A percentile compares a stretch with the other conserved stretches of the same genome.
These are phyloP conservation scores for Cyphellophora attinorum DNA, from an alignment of 2,329 filamentous ascomycete genomes.

Conservation along the genomic window DNA sequence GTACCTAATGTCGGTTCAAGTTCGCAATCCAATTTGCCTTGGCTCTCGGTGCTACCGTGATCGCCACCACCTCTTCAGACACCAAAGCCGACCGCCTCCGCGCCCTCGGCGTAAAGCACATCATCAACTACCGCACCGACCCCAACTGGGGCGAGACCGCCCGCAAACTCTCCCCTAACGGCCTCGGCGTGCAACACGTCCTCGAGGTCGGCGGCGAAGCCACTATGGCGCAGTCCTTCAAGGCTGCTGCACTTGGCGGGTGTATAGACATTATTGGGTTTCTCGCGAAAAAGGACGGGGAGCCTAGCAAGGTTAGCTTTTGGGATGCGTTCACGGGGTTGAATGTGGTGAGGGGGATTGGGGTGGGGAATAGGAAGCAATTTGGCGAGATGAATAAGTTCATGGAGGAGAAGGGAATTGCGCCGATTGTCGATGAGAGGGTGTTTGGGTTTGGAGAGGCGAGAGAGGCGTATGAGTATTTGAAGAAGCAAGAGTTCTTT, in stretches of 20 bases:
- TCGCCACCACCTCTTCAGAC: slow-evolving; percentile 50
- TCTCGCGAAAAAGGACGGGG: slow-evolving; percentile 29
- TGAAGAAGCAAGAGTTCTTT: slow-evolving; percentile 44
- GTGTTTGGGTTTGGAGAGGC: slow-evolving; percentile 43
- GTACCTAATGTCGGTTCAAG: too few relatives aligned
- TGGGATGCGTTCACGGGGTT: slow-evolving; percentile 40
- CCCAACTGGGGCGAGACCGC: slow-evolving; percentile 51
- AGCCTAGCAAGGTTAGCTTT: slow-evolving; percentile 44
- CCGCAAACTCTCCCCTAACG: slow-evolving; percentile 37
- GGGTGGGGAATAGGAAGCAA: slow-evolving; percentile 46
- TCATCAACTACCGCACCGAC: slow-evolving; percentile 51
- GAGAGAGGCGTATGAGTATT: slow-evolving; percentile 46
- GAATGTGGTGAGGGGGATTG: slow-evolving; percentile 47
- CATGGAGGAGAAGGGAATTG: slow-evolving; percentile 49
- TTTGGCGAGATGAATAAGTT: slow-evolving; percentile 53
- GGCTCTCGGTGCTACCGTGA: slow-evolving; percentile 42
- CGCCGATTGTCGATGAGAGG: slow-evolving; percentile 50
- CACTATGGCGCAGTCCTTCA: slow-evolving; percentile 48
- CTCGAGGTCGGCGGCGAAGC: slow-evolving; percentile 55
- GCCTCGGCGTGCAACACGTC: slow-evolving; percentile 50
- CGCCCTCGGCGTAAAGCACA: slow-evolving; percentile 46
- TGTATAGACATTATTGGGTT: slow-evolving; percentile 44
- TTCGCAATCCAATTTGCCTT: slow-evolving; percentile 28
- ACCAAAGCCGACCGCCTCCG: slow-evolving; percentile 44
- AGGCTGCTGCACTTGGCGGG: slow-evolving; percentile 38